These are phyloP conservation scores for Colletotrichum liriopes DNA, from an alignment of 2,329 filamentous ascomycete species.

Conservation along the genomic window DNA sequence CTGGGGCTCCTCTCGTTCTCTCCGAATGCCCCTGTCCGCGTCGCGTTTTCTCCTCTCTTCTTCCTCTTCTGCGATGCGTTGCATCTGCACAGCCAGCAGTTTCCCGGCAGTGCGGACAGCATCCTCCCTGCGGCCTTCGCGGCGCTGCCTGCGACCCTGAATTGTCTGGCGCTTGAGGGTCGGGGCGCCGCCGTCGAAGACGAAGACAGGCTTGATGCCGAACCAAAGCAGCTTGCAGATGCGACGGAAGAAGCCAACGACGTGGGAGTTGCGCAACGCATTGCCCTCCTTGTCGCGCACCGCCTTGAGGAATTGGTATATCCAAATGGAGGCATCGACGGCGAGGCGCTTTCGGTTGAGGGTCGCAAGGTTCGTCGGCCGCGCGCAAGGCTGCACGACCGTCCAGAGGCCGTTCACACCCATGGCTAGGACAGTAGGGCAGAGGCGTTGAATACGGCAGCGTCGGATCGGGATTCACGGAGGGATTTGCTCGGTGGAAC, in stretches of 20 bases:
- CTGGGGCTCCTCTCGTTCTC: slow-evolving; percentile 66
- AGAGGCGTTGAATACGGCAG: neutral
- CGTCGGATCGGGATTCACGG: slow-evolving; percentile 33
- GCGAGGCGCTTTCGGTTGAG: slow-evolving; percentile 96
- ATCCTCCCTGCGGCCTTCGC: slow-evolving; percentile 94
- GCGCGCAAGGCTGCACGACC: slow-evolving; percentile 93
- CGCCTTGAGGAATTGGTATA: slow-evolving; percentile 99
- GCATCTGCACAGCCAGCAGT: slow-evolving; percentile 94
- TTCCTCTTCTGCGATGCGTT: slow-evolving; percentile 89
- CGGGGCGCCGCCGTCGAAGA: slow-evolving; percentile 97
- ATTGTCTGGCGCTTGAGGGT: slow-evolving; percentile 93
- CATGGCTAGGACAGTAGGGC: slow-evolving; percentile 70
- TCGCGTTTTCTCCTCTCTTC: slow-evolving; percentile 73
- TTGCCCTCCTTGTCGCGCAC: slow-evolving; percentile 99
- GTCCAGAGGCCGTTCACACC: slow-evolving; percentile 99
- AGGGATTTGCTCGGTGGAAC: slow-evolving; percentile 8
- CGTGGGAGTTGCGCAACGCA: slow-evolving; percentile 93
- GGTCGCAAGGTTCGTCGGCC: slow-evolving; percentile 95
- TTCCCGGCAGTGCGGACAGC: slow-evolving; percentile 92
- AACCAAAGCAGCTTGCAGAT: slow-evolving; percentile 99
- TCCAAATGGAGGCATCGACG: slow-evolving; percentile 99
- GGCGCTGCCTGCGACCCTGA: slow-evolving; percentile 79
- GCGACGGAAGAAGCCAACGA: slow-evolving; percentile 97
- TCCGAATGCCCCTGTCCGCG: slow-evolving; percentile 60
- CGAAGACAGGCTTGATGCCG: slow-evolving; percentile 96